These are phyloP conservation scores for Pseudodiploospora longispora DNA, from an alignment of 2,329 filamentous ascomycete genomes.

Conservation along the genomic window DNA sequence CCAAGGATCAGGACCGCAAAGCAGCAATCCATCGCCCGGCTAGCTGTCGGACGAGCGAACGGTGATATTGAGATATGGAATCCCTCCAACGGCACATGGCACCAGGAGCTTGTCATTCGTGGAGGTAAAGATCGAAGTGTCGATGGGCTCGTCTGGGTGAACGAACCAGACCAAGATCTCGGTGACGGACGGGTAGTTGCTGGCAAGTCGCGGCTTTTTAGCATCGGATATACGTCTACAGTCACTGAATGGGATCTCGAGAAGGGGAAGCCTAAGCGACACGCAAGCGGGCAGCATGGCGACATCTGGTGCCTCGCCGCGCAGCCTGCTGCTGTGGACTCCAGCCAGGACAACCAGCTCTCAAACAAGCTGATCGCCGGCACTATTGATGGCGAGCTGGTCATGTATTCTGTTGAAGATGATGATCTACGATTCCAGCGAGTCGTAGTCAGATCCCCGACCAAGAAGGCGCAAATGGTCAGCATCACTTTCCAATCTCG, in stretches of 20 bases:
- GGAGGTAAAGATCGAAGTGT: slow-evolving; percentile 81
- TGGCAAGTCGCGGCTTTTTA: slow-evolving; percentile 81
- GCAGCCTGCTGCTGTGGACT: slow-evolving; percentile 51
- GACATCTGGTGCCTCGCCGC: slow-evolving; percentile 95
- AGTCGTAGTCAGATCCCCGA: slow-evolving; percentile 65
- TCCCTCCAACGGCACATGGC: slow-evolving; percentile 71
- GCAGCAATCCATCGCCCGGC: slow-evolving; percentile 52
- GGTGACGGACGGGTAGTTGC: slow-evolving; percentile 52
- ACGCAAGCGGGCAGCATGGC: slow-evolving; percentile 86
- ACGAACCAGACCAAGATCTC: slow-evolving; percentile 67
- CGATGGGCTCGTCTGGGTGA: slow-evolving; percentile 86
- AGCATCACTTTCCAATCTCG: slow-evolving; percentile 85
- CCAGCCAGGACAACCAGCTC: slow-evolving; percentile 25
- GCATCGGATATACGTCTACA: slow-evolving; percentile 85
- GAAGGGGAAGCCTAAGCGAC: slow-evolving; percentile 66
- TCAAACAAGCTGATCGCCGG: slow-evolving; percentile 67
- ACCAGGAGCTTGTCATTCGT: slow-evolving; percentile 78
- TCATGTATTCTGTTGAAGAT: slow-evolving; percentile 79
- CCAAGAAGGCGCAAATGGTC: slow-evolving; percentile 81
- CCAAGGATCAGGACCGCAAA: slow-evolving; percentile 41
- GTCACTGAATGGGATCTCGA: slow-evolving; percentile 94
- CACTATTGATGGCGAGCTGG: slow-evolving; percentile 84
- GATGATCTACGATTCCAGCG: slow-evolving; percentile 73
- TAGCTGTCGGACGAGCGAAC: slow-evolving; percentile 87
- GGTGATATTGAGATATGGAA: slow-evolving; percentile 99